Percentiles rank a stretch among this genome's conserved stretches.
These are phyloP conservation scores for Aspergillus chevalieri DNA, from an alignment of 2,329 filamentous ascomycete genomes.

Conservation along the genomic window DNA sequence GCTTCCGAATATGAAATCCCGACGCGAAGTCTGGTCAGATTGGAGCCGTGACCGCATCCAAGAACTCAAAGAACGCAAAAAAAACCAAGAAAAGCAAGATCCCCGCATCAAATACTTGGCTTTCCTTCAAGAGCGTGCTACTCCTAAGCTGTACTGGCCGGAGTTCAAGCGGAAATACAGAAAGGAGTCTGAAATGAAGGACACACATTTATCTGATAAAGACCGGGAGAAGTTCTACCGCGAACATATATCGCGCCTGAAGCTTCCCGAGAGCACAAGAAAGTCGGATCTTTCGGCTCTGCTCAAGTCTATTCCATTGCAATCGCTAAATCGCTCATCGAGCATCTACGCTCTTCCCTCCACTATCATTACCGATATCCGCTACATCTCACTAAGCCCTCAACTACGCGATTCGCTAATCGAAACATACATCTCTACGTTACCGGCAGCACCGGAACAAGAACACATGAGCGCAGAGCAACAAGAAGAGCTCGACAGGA, in stretches of 20 bases:
- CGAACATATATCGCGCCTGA: constrained; percentile 42
- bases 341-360: constrained; percentile 35
- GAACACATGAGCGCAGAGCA: constrained; percentile 33
- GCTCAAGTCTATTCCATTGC: constrained; percentile 38
- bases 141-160: constrained; percentile 90
- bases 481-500: constrained; percentile 31
- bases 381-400: constrained; percentile 37
- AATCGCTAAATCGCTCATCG: constrained; percentile 35
- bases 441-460: constrained; percentile 33
- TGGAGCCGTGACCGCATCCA: constrained; percentile 78
- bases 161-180: constrained; percentile 91
- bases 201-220: constrained; percentile 40
- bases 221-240: constrained; percentile 46
- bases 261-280: constrained; percentile 40
- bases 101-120: constrained; percentile 75
- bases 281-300: constrained; percentile 42
- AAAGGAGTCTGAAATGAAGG: constrained; percentile 68
- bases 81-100: constrained; percentile 72
- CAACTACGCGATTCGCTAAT: constrained; percentile 37
- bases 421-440: constrained; percentile 39
- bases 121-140: constrained; percentile 75
- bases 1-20: constrained; percentile 70
- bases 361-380: constrained; percentile 38
- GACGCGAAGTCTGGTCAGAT: constrained; percentile 74
- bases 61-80: constrained; percentile 63